phyloP scores from a whole-genome alignment of 2,329 filamentous ascomycete genomes.

The Sclerotinia spermophila region DNA sequence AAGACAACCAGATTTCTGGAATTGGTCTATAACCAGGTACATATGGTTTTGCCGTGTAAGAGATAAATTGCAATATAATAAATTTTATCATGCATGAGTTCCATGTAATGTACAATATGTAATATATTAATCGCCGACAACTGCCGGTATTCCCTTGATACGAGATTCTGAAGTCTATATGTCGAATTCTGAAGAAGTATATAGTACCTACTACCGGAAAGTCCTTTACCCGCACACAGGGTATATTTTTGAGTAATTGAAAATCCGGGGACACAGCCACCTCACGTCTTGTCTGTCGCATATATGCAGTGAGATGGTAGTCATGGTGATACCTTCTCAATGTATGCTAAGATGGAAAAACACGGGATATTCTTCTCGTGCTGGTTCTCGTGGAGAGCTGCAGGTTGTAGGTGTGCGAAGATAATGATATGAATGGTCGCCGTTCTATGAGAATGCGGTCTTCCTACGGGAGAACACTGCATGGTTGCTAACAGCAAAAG shows the following conservation, averaged over 20 bases:
- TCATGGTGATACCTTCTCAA: constrained; percentile 7
- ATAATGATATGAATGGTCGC: constrained; percentile 20
- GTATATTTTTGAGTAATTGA: constrained; percentile 5
- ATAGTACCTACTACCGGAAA: constrained; percentile 19
- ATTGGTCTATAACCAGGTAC: constrained; percentile 21
- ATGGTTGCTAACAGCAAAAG: constrained; percentile 14
- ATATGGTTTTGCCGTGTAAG: constrained; percentile 16
- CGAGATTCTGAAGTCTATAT: neutral
- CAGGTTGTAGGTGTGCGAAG: constrained; percentile 16
- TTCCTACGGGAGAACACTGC: constrained; percentile 19
- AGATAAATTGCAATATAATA: constrained; percentile 20
- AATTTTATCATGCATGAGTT: constrained; percentile 18
- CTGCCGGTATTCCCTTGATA: constrained; percentile 13
- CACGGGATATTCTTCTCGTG: constrained; percentile 19
- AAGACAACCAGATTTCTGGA: constrained; percentile 20
- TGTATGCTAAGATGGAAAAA: constrained; percentile 15
- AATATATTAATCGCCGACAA: constrained; percentile 23
- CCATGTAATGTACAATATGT: constrained; percentile 18
- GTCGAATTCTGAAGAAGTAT: constrained; percentile 12
- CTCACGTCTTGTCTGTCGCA: constrained; percentile 6
- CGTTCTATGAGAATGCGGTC: constrained; percentile 17
- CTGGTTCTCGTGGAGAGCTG: constrained; percentile 20
- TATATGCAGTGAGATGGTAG: constrained; percentile 8
- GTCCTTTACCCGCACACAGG: constrained; percentile 9
- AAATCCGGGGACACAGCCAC: constrained; percentile 21